Conservation (phyloP, 2,329 filamentous ascomycete species). For the Exophiala alcalophila region DNA sequence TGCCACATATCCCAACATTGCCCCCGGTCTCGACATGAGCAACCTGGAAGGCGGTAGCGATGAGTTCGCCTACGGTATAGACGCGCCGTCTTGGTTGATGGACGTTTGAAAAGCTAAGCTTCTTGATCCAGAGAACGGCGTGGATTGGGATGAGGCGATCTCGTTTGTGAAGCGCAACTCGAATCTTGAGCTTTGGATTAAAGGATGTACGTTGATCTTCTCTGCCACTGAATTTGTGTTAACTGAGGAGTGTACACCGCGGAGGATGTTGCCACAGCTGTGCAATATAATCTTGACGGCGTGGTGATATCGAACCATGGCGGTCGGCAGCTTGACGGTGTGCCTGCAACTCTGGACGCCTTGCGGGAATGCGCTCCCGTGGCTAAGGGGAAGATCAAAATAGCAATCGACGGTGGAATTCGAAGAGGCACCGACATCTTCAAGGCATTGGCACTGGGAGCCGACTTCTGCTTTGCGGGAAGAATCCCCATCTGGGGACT, state of each 20-base stretch:
- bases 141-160: constrained; percentile 52
- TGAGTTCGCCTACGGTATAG: constrained; percentile 11
- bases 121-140: constrained; percentile 35
- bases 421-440: constrained; percentile 39
- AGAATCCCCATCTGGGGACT: constrained; percentile 38
- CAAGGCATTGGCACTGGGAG: constrained; percentile 39
- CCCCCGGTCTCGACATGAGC: constrained; percentile 10
- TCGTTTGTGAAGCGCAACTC: constrained; percentile 47
- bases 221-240: too few species aligned
- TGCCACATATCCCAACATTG: constrained; percentile 28
- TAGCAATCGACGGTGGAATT: constrained; percentile 36
- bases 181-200: constrained; percentile 28
- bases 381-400: constrained; percentile 33
- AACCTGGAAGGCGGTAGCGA: constrained; percentile 14
- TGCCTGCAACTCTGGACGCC: constrained; percentile 27
- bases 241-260: constrained; percentile 25
- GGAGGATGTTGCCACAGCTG: constrained; percentile 25
- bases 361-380: constrained; percentile 24
- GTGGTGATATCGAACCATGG: constrained; percentile 28
- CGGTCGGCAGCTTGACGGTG: constrained; percentile 27
- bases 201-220: constrained; percentile 28
- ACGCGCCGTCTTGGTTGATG: background rate
- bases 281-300: constrained; percentile 26
- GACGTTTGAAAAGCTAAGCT: background rate
- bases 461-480: constrained; percentile 36